Base-by-base conservation (phyloP, 108 stramenopile species). In the Cyclostephanos tholiformis region DNA sequence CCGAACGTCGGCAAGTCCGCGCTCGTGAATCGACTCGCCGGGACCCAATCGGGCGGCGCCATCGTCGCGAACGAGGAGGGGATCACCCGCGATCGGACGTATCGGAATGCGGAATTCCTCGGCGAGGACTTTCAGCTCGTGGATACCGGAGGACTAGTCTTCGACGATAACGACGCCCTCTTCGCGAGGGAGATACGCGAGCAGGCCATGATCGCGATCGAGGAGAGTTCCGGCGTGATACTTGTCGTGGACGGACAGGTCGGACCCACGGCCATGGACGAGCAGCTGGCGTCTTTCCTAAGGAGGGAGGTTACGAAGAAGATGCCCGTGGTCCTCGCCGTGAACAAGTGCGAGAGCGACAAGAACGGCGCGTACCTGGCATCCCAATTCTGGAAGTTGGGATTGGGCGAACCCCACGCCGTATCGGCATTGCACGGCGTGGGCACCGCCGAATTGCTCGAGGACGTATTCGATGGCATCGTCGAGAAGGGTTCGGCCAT, bases 1-100 rank as follows among this genome's bases (percentile, higher is more conserved):
- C 99, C 99, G 44, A 99, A 99, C 75, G 99, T 99, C n/a, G 98
- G 99, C 12, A 99, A 99, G 77, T 84, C 82, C 39, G 96, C 96
- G 32, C 85, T 98, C 27, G 92, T 98, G 2, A 99, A 99, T 86
- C 95, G 95, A 23, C 82, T 96, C 58, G 88, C 90, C 25, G 89
- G 91, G 29, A 87, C 84, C 25, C 90, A 91, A 30, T 86, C 84
- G 12, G 94, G 96, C 52, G 96, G 96, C 29, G 91, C 96, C 72
- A 97, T 98, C 82, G 97, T 97, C 41, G 95, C 94, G 61, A 95
- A 98, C 82, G 94, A 97, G 72, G 82, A 82, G 46, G 98, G 98
- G 41, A 96, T 98, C 58, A 98, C 98, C 17, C 84, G 98, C 12
- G 98, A 98, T 89, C 83, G 98, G 46, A 97, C 95, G 16, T 98